Evolutionary conservation across 805 yeast species (phyloP).

Genomic region (Cyberlindnera meyerae): DNA sequence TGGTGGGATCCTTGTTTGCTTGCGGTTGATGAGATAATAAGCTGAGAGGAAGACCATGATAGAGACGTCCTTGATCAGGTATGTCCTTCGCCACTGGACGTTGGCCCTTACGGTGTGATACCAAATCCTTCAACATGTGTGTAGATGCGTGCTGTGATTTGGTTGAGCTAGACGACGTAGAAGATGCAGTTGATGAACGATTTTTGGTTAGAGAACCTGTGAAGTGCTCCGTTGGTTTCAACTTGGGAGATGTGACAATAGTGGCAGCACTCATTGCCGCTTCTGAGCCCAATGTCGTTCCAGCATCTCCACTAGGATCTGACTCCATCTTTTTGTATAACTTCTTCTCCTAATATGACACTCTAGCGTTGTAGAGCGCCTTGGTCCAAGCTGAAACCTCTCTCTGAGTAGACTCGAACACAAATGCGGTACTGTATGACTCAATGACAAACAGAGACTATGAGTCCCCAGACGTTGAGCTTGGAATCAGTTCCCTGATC

Average conservation of each 20-base stretch:
- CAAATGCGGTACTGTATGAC: constrained; percentile 49
- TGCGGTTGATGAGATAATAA: constrained; percentile 2
- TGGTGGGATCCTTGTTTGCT: constrained; percentile 11
- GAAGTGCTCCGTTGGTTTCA: constrained; percentile 6
- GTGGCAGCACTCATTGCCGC: constrained; percentile 36
- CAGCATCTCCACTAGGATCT: constrained; percentile 29
- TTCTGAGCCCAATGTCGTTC: constrained; percentile 29
- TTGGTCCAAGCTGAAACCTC: constrained; percentile 57
- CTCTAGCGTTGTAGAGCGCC: constrained; percentile 44
- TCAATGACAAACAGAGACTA: constrained; percentile 50
- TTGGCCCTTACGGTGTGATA: constrained; percentile 23
- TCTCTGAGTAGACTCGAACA: constrained; percentile 48
- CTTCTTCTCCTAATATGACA: constrained; percentile 42
- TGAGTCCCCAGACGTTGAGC: constrained; percentile 26
- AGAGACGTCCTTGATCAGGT: constrained; percentile 27
- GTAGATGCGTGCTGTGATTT: constrained; percentile 7
- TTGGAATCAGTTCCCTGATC: constrained; percentile 54
- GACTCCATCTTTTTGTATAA: constrained; percentile 23
- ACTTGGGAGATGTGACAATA: constrained; percentile 19
- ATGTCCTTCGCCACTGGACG: constrained; percentile 20
- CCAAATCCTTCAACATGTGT: constrained; percentile 31
- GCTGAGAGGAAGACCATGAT: constrained; percentile 31
- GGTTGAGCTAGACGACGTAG: constrained; percentile 1
- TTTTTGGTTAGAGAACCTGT: neutral
- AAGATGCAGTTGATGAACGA: neutral